Evolutionary conservation across 257 asterid species (phyloP).

Genomic region (Striga asiatica): DNA sequence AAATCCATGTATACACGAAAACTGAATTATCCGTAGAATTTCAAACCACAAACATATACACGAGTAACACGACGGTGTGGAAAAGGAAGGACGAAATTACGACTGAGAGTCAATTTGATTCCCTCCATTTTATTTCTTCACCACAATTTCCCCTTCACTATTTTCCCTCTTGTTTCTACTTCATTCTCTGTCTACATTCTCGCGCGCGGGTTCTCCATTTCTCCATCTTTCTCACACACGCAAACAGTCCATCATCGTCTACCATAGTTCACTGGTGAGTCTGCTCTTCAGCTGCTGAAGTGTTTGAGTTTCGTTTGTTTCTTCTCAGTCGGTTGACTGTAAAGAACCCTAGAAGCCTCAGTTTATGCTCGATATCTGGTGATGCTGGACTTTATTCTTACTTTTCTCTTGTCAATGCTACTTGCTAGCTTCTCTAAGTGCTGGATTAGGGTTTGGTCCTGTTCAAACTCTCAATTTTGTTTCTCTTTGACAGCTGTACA

Average conservation of each 20-base stretch:
- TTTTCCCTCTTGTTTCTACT: not conserved
- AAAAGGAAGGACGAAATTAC: not conserved
- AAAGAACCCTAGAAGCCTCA: constrained; percentile 23
- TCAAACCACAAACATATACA: too few species aligned
- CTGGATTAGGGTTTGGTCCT: not conserved
- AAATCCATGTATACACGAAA: too few species aligned
- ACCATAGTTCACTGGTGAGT: constrained; percentile 15
- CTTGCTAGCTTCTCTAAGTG: not conserved
- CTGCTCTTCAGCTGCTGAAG: not conserved
- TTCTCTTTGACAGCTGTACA: not conserved
- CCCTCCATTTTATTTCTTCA: constrained; percentile 15
- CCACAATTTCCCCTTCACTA: not conserved
- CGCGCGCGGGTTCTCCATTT: too few species aligned
- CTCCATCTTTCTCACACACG: not conserved
- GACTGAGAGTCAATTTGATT: not conserved
- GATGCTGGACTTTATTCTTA: not conserved
- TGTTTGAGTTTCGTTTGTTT: not conserved
- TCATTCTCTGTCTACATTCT: not conserved
- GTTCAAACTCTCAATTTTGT: not conserved
- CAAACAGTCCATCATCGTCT: not conserved
- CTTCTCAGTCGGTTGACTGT: not conserved
- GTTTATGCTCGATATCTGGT: not conserved
- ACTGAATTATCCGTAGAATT: too few species aligned
- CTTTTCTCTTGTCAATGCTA: not conserved
- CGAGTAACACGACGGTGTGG: too few species aligned